Percentiles rank a stretch among this genome's conserved stretches.
These are phyloP conservation scores for Galerina sulciceps DNA, from an alignment of 768 basidiomycete species.

Conservation along the genomic window DNA sequence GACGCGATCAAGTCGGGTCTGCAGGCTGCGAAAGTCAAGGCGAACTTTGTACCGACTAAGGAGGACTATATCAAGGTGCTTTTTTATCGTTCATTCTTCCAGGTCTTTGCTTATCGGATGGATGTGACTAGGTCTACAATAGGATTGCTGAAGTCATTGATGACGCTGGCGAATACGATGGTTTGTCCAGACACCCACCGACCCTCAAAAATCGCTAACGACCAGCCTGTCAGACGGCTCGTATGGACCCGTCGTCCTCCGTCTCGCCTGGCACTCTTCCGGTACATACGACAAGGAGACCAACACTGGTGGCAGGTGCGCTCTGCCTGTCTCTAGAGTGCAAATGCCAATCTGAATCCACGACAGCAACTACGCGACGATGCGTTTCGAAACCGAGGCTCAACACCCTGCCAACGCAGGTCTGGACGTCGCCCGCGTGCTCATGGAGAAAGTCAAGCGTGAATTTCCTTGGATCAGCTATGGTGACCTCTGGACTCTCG, in stretches of 20 bases:
- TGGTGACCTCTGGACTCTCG: constrained; percentile 97
- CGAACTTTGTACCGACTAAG: constrained; percentile 76
- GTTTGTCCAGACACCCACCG: constrained; percentile 42
- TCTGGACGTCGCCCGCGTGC: constrained; percentile 74
- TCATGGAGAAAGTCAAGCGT: constrained; percentile 87
- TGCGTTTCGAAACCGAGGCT: constrained; percentile 94
- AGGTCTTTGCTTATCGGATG: neutral
- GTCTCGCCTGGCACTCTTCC: constrained; percentile 93
- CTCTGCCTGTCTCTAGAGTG: constrained; percentile 4
- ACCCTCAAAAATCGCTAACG: constrained; percentile 5
- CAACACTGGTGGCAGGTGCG: constrained; percentile 80
- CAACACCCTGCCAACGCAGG: constrained; percentile 86
- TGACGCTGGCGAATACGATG: constrained; percentile 84
- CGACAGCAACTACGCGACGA: constrained; percentile 92
- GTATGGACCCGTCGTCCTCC: constrained; percentile 84
- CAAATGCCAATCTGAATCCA: constrained; percentile 5
- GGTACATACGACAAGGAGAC: constrained; percentile 88
- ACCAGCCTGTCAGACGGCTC: constrained; percentile 67
- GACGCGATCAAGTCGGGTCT: constrained; percentile 63
- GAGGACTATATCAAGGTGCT: constrained; percentile 88
- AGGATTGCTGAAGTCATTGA: constrained; percentile 79
- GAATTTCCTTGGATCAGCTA: constrained; percentile 95
- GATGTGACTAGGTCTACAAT: constrained; percentile 82
- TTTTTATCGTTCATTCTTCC: neutral
- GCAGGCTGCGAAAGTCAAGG: constrained; percentile 64